A percentile compares a stretch with the other conserved stretches of the same genome.
Evolutionary conservation across 1,284 basidiomycete species (phyloP).

Genomic region (Ganoderma lucidum): DNA sequence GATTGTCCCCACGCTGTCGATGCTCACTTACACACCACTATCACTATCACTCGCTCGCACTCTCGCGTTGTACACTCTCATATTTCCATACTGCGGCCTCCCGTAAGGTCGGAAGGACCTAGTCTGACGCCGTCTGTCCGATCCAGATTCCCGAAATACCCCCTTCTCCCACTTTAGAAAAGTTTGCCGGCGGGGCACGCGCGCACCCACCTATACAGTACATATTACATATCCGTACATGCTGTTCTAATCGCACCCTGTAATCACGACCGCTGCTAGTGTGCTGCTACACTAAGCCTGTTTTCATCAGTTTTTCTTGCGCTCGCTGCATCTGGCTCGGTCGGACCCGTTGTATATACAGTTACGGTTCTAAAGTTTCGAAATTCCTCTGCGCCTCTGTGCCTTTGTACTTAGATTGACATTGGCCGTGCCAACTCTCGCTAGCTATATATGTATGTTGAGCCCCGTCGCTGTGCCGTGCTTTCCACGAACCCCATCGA

Average conservation of each 20-base stretch:
- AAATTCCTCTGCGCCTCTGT: neutral
- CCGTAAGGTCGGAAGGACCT: neutral
- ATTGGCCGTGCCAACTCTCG: neutral
- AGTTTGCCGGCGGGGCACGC: neutral
- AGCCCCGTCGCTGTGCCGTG: conserved; percentile 2
- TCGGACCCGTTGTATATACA: neutral
- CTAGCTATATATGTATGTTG: conserved; percentile 14
- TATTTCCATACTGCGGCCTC: neutral
- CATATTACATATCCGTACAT: conserved; percentile 16
- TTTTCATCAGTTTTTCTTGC: neutral
- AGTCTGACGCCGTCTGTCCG: neutral
- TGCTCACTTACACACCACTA: neutral
- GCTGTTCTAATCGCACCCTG: conserved; percentile 17
- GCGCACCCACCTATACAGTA: neutral
- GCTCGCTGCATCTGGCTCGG: neutral
- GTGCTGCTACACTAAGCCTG: neutral
- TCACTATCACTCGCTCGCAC: neutral
- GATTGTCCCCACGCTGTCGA: conserved; percentile 15
- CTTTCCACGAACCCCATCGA: neutral
- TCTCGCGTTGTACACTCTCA: neutral
- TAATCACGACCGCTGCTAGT: neutral
- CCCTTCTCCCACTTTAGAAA: too few relatives aligned
- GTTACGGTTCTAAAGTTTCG: neutral
- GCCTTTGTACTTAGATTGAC: neutral
- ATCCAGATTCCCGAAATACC: neutral